A percentile compares a stretch with the other conserved stretches of the same genome.
Evolutionary conservation across 1,139 yeast species (phyloP).

Genomic region (Tardiomyces blankii): DNA sequence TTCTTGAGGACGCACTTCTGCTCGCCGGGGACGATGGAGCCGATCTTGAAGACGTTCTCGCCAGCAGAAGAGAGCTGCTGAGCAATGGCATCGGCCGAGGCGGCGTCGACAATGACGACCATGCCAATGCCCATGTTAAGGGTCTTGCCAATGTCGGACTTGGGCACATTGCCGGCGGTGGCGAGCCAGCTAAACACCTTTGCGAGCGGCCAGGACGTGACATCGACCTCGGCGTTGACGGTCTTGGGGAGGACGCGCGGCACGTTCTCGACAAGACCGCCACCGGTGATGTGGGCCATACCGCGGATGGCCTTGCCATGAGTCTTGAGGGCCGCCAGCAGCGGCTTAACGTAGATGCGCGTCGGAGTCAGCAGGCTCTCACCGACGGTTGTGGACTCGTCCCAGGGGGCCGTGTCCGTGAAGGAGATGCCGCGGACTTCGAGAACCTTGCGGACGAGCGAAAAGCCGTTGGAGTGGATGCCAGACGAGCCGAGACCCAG

Average conservation of each 20-base stretch:
- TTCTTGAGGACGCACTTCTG: constrained; percentile 60
- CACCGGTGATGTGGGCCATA: constrained; percentile 96
- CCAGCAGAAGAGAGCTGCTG: constrained; percentile 48
- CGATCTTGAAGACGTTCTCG: constrained; percentile 73
- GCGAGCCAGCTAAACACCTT: constrained; percentile 92
- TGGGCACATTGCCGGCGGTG: constrained; percentile 81
- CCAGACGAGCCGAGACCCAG: constrained; percentile 89
- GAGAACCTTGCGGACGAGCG: constrained; percentile 89
- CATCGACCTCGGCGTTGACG: constrained; percentile 73
- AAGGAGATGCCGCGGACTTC: constrained; percentile 62
- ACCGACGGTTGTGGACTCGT: constrained; percentile 61
- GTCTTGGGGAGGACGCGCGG: constrained; percentile 86
- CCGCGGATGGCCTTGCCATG: constrained; percentile 53
- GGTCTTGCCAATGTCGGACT: constrained; percentile 74
- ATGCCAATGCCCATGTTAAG: constrained; percentile 96
- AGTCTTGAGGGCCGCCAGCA: constrained; percentile 55
- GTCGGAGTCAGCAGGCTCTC: constrained; percentile 84
- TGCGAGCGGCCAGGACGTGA: constrained; percentile 73
- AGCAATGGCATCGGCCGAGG: constrained; percentile 49
- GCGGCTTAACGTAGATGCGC: constrained; percentile 84
- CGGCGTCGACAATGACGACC: constrained; percentile 67
- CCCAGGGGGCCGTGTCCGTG: constrained; percentile 81
- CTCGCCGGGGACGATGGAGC: constrained; percentile 47
- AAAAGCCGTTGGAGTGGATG: constrained; percentile 92
- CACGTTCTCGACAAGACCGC: constrained; percentile 91